Evolutionary conservation across 108 stramenopile species (phyloP), one percentile per base, ranked within the genome.

Genomic region (Pelagomonas calceolata): DNA sequence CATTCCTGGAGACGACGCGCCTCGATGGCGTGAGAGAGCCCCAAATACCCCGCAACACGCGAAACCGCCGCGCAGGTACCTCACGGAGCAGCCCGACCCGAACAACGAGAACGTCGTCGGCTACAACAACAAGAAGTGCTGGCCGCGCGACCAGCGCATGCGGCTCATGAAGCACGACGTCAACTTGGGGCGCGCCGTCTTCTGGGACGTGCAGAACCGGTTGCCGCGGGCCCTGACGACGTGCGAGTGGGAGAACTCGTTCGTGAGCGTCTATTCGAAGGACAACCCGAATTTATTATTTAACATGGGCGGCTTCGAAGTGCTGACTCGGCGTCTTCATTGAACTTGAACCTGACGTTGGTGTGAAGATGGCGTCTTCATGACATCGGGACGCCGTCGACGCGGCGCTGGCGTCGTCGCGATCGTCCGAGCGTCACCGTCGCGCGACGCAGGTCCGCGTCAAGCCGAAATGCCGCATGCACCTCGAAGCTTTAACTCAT

Each of bases 61-160:
- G n/a, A n/a, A n/a, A n/a, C n/a, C n/a, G n/a, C n/a, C n/a, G n/a
- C n/a, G n/a, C n/a, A n/a, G n/a, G n/a, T 97, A 91, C 76, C 82
- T 99, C 34, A 99, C 96, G 68, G 98, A 97, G 80, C 94, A 99
- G 70, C 98, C 98, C 31, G 98, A 99, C 82, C 98, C 98, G 1
- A 99, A 99, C 86, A 99, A 97, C 81, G 96, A 97, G 79, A 99
- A 97, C 82, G 93, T 95, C 35, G 98, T 99, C 64, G 98, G 98
- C 14, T 99, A 99, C 81, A 90, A 92, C 73, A 99, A 97, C 86
- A 97, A 97, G 84, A 94, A 92, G 72, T 99, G 98, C 83, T 99
- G 98, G 98, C 95, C 98, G 30, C 84, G 98, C 34, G 98, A 99
- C 74, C 94, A 92, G 65, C 90, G 98, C 63, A 99, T 99, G 98